Base-by-base conservation (phyloP, 2,329 filamentous ascomycete genomes). In the Knufia petricola region DNA sequence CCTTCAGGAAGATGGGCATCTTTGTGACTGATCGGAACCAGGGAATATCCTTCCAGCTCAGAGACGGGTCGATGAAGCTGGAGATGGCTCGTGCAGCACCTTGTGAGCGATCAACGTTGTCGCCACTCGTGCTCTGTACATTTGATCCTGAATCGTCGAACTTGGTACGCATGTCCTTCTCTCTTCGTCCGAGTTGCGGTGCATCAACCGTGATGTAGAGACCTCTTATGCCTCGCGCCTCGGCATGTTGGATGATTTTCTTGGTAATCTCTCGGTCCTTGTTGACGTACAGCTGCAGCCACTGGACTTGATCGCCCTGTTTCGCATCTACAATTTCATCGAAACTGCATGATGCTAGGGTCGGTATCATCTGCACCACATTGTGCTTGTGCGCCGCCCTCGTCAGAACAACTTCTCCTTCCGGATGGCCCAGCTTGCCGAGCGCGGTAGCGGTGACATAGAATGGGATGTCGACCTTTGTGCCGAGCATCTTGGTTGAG, bases 151-250 rank as follows among this genome's bases (percentile, higher is more conserved):
- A 77, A 58, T 95, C 90, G 31, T 79, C 79, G 64, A 94, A 94
- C 68, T 96, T 96, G 56, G 78, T 79, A 32, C 92, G 85, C 92
- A 96, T 96, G 65, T 96, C 92, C 72, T 96, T 98, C 68, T 98
- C 92, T 57, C 92, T 78, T 32, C 92, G 82, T 36, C 92, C 92
- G 19, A 98, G 81, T 67, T 96, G 90, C 4, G 92, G 92, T 46
- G 92, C 92, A 65, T 98, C 92, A 48, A 98, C 92, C 2, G 92
- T 98, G 70, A 98, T 95, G 74, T 98, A 98, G 15, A 98, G 80
- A 8, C 84, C 92, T 69, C 87, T 92, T 75, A 92, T 96, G 23
- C 92, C 92, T 49, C 92, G 83, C 61, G 73, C 73, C 70, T 98
- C 92, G 52, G 92, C 92, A 67, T 96, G 87, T 69, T 90, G 67